Conservation (phyloP, 2,329 filamentous ascomycete genomes). For the Graphilbum sp. region DNA sequence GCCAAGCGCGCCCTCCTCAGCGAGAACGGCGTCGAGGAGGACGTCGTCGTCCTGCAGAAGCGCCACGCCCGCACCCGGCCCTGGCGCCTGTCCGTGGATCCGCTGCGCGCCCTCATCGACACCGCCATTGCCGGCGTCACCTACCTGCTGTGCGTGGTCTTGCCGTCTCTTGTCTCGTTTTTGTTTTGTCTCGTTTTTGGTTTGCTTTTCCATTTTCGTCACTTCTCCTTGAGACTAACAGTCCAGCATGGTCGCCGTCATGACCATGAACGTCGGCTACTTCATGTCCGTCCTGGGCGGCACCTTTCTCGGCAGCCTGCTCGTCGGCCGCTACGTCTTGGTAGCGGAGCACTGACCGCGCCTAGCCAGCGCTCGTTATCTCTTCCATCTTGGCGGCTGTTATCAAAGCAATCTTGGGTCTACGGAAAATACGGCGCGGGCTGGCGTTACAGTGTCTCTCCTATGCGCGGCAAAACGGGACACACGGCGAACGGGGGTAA, state of each 20-base stretch:
- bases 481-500: too few species aligned
- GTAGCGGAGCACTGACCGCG: slow-evolving; percentile 33
- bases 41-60: slow-evolving; percentile 55
- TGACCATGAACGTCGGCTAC: slow-evolving; percentile 70
- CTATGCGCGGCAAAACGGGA: too few species aligned
- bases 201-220: slow-evolving; percentile 1
- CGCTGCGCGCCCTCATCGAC: slow-evolving; percentile 54
- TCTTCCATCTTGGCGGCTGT: too few species aligned
- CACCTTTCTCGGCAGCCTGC: slow-evolving; percentile 73
- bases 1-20: slow-evolving; percentile 47
- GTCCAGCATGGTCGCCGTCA: slow-evolving; percentile 81
- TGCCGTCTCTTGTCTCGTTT: neutral
- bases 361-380: too few species aligned
- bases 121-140: slow-evolving; percentile 59
- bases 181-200: neutral
- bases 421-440: too few species aligned
- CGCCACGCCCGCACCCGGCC: slow-evolving; percentile 38
- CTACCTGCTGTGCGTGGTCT: slow-evolving; percentile 62
- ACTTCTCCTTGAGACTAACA: too few species aligned
- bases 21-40: slow-evolving; percentile 66
- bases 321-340: slow-evolving; percentile 52
- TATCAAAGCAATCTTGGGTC: too few species aligned
- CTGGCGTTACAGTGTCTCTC: too few species aligned
- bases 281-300: slow-evolving; percentile 59
- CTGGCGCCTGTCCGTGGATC: slow-evolving; percentile 69